phyloP scores from a whole-genome alignment of 306 rosid species.

The Quercus rubra region DNA sequence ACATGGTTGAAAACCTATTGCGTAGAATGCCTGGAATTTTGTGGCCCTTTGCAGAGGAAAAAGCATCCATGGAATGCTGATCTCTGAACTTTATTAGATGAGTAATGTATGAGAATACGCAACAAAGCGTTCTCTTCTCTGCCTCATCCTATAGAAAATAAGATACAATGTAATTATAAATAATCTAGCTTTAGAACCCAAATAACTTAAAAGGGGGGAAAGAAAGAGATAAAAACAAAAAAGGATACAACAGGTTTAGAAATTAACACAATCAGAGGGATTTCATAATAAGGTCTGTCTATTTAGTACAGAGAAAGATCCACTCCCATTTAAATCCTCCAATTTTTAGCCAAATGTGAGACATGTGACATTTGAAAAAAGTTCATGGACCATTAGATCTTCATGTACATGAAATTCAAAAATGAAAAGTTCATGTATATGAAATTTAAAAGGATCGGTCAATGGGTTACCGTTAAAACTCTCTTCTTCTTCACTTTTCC shows the following conservation, averaged over 20 bases:
- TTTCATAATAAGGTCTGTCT: background rate
- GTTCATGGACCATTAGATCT: too few relatives aligned
- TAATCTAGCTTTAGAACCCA: background rate
- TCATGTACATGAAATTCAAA: too few relatives aligned
- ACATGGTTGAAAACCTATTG: conserved; percentile 52
- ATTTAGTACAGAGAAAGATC: too few relatives aligned
- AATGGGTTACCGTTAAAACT: too few relatives aligned
- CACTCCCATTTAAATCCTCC: too few relatives aligned
- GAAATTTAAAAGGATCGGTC: too few relatives aligned
- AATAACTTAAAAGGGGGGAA: background rate
- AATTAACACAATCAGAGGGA: background rate
- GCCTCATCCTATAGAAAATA: conserved; percentile 56
- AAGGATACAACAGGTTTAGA: background rate
- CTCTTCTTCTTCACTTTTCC: too few relatives aligned
- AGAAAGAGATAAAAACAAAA: background rate
- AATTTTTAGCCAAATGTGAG: too few relatives aligned
- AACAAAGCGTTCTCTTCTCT: conserved; percentile 47
- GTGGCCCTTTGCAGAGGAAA: conserved; percentile 49
- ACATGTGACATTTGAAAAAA: too few relatives aligned
- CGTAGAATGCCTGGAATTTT: conserved; percentile 55
- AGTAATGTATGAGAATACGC: conserved; percentile 67
- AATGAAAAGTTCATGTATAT: too few relatives aligned
- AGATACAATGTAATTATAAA: background rate
- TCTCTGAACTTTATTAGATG: conserved; percentile 86
- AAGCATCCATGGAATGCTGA: conserved; percentile 45